Percentiles rank a stretch among this genome's conserved stretches.
Conservation (phyloP, 2,329 filamentous ascomycete species). For the Emmonsiellopsis sp. region DNA sequence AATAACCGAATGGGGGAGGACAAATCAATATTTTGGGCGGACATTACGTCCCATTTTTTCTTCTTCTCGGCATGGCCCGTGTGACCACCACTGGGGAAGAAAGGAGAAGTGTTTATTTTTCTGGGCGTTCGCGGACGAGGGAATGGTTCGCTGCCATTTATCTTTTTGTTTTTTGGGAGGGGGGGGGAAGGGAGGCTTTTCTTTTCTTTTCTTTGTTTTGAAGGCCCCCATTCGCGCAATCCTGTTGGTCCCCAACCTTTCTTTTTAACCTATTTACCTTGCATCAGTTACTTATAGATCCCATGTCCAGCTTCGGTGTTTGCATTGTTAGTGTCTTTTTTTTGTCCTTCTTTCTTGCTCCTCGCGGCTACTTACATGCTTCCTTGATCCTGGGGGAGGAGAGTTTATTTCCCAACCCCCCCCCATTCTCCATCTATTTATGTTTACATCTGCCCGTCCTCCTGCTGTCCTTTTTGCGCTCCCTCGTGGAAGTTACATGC, state of each 20-base stretch:
- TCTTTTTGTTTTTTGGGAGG: neutral
- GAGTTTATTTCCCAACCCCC: neutral
- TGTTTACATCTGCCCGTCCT: neutral
- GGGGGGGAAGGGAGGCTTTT: neutral
- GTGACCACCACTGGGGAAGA: too few relatives aligned
- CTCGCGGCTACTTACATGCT: neutral
- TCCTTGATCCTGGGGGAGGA: too few relatives aligned
- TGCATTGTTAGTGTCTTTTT: neutral
- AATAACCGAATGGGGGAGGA: too few relatives aligned
- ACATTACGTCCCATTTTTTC: too few relatives aligned
- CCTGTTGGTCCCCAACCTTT: neutral
- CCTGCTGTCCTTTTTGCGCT: neutral
- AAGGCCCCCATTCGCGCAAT: neutral
- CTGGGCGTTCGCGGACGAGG: too few relatives aligned
- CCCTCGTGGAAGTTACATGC: neutral
- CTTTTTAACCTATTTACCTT: neutral
- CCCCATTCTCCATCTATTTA: neutral
- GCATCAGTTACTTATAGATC: neutral
- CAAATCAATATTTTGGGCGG: too few relatives aligned
- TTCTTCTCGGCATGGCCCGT: too few relatives aligned
- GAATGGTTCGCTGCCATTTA: too few relatives aligned
- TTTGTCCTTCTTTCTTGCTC: neutral
- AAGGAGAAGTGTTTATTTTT: too few relatives aligned
- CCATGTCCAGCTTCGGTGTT: neutral
- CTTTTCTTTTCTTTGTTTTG: neutral